Evolutionary conservation across 176 grass and related monocot genomes (phyloP), one percentile per base, ranked within the genome.

Genomic region (Aegilops umbellulata): DNA sequence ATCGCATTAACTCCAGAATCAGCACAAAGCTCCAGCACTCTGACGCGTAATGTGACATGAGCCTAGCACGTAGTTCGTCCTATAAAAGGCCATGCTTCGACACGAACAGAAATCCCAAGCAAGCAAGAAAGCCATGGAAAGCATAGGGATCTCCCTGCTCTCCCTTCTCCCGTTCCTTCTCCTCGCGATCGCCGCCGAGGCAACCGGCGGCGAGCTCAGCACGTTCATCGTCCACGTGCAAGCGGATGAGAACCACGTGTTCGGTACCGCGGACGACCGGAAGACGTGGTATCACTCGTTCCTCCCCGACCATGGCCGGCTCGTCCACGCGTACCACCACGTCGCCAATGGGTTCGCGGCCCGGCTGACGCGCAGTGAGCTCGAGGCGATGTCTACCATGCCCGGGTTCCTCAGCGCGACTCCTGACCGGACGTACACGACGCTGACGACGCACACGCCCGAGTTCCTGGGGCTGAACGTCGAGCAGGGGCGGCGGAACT

Each of bases 211-310:
- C 10, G 76, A 29, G 47, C 75, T 58, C 32, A 10, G 9, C 15
- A 86, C 84, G 17, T 79, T 69, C 84, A 86, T 86, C 63, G 84
- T 86, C 29, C 75, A 86, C 32, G 84, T 86, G 32, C 46, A 86
- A 4, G 3, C 75, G 1, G 5, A 0, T 5, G 17, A 25, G 15
- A 4, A 49, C 60, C 61, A 8, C 29, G 62, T 68, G 61, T 60
- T 86, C 42, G 24, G 2, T 25, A 22, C 87, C 3, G 36, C 25
- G 14, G 60, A 46, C n/a, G 82, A 86, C 31, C 19, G 71, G 35
- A 36, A 36, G 35, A 5, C 35, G 35, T 36, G 35, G 35, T 36
- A 36, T 7, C 35, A 36, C 35, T 36, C 35, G 35, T 36, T 36
- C 35, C 35, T 36, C 35, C 35, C 35, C 7, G 35, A 8, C 35